Conservation (phyloP, 805 yeast species). For the Ogataea paradorogensis region DNA sequence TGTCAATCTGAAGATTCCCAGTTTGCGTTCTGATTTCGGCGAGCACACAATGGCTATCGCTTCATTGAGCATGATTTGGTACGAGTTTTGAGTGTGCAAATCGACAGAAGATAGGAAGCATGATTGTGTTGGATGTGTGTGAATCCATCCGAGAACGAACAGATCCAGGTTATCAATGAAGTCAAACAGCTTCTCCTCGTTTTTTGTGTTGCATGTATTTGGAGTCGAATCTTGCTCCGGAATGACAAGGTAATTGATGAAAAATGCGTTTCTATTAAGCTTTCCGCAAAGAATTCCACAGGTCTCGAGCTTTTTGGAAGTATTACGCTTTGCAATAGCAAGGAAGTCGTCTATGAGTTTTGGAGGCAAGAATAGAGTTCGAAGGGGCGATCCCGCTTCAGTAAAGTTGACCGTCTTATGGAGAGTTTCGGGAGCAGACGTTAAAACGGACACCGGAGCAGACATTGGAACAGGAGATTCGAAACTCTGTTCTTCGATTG, state of each 20-base stretch:
- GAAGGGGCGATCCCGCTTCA: conserved; percentile 55
- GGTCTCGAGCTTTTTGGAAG: conserved; percentile 52
- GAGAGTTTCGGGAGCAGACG: conserved; percentile 1
- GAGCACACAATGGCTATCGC: conserved; percentile 68
- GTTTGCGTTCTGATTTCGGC: conserved; percentile 44
- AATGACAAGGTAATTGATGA: conserved; percentile 57
- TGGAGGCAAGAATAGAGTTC: conserved; percentile 50
- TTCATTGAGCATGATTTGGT: conserved; percentile 68
- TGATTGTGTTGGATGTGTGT: conserved; percentile 72
- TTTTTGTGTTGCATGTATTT: conserved; percentile 59
- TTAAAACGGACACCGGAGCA: too few relatives aligned
- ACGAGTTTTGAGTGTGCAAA: conserved; percentile 64
- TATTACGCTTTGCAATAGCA: conserved; percentile 46
- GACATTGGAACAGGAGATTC: neutral
- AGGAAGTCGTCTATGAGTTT: conserved; percentile 43
- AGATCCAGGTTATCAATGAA: conserved; percentile 53
- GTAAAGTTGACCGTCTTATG: conserved; percentile 44
- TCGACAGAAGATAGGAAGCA: conserved; percentile 66
- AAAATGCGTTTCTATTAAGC: conserved; percentile 58
- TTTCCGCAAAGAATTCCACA: conserved; percentile 68
- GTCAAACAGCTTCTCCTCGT: conserved; percentile 57
- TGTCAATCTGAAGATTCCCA: conserved; percentile 59
- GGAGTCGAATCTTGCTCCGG: conserved; percentile 63
- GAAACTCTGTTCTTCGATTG: conserved; percentile 1
- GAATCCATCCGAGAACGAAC: conserved; percentile 72